Evolutionary conservation across 2,329 filamentous ascomycete genomes (phyloP), one percentile per base, ranked within the genome.

Genomic region (Fusarium solani-melongenae): DNA sequence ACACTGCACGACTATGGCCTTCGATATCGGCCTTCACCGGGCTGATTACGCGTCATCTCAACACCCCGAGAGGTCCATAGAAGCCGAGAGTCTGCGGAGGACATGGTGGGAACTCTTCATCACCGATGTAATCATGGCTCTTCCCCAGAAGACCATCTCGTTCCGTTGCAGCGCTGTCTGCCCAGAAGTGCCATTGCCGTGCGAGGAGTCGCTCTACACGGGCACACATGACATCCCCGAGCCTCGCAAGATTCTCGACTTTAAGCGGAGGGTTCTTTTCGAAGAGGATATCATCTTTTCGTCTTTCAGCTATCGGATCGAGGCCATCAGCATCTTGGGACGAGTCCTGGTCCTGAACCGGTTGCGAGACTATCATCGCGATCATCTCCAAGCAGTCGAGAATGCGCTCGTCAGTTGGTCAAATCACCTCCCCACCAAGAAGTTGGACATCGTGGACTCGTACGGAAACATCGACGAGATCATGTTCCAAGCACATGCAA

Each of bases 41-140:
- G 67, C 64, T 0, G 67, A 69, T 7, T 77, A 73, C 38, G 62
- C 73, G 2, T 58, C 71, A 1, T 63, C 74, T 0, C 56, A 49
- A 7, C 62, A 74, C 12, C 34, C 73, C 0, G 72, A 72, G 0
- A 62, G 51, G 10, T 71, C 69, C 0, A 65, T 77, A 6, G 73
- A 76, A 11, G 72, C 69, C 0, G 75, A 77, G 29, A 77, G 75
- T 12, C 38, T 77, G 2, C 70, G 75, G 10, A 66, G 75, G 22
- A 77, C 75, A 0, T 77, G 75, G 75, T 77, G 75, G 75, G 75
- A 77, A 27, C 74, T 77, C 10, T 77, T 73, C 7, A 64, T 76
- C 0, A 76, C 73, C 1, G 75, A 77, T 1, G 66, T 75, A 2
- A 56, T 75, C 15, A 77, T 77, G 69, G 71, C 75, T 0, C 62